Evolutionary conservation across 2,329 filamentous ascomycete genomes (phyloP).

Genomic region (Aureobasidium subglaciale): DNA sequence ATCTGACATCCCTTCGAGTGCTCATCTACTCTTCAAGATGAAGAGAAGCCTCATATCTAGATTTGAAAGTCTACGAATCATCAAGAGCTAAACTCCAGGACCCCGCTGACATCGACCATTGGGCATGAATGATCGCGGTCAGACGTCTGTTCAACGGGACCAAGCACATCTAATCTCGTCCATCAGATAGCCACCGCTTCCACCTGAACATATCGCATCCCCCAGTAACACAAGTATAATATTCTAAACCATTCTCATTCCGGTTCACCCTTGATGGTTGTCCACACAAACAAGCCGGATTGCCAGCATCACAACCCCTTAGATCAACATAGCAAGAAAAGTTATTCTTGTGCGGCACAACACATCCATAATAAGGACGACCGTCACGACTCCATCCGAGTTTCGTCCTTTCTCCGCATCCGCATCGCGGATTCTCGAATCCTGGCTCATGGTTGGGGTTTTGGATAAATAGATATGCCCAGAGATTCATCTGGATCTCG

Average conservation of each 20-base stretch:
- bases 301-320: not conserved
- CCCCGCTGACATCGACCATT: not conserved
- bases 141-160: too few relatives aligned
- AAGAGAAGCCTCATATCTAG: not conserved
- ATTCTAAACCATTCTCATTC: not conserved
- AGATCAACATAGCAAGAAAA: not conserved
- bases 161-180: too few relatives aligned
- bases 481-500: too few relatives aligned
- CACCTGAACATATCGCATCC: not conserved
- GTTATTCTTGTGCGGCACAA: not conserved
- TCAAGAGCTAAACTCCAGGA: not conserved
- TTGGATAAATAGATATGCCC: not conserved
- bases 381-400: not conserved
- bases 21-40: too few relatives aligned
- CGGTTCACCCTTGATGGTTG: not conserved
- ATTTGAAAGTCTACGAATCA: not conserved
- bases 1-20: too few relatives aligned
- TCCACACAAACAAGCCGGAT: not conserved
- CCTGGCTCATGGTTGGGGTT: not conserved
- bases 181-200: not conserved
- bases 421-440: not conserved
- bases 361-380: not conserved
- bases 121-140: too few relatives aligned
- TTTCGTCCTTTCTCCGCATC: not conserved
- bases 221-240: not conserved